Conservation (phyloP, 2,329 filamentous ascomycete genomes). For the Talaromyces sp. region DNA sequence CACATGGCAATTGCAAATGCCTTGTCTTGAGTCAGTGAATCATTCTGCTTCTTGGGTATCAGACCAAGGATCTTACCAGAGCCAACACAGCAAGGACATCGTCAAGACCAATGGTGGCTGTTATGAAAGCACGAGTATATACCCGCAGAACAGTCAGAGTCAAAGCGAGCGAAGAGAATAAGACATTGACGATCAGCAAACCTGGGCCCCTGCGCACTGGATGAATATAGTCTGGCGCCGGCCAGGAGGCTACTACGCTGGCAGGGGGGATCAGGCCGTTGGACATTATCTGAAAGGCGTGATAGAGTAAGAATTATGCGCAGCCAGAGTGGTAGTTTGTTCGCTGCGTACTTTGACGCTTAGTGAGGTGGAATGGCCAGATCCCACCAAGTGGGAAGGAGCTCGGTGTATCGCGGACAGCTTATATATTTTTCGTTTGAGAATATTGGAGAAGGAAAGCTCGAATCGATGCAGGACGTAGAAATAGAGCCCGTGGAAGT, state of each 20-base stretch:
- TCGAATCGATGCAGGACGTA: background rate
- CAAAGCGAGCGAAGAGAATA: conserved; percentile 40
- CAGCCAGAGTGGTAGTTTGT: background rate
- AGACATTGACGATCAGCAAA: conserved; percentile 41
- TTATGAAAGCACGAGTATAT: conserved; percentile 46
- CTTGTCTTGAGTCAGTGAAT: conserved; percentile 23
- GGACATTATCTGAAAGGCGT: background rate
- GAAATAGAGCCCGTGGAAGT: background rate
- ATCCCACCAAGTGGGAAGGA: background rate
- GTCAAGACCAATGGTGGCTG: conserved; percentile 47
- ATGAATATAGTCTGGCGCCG: conserved; percentile 46
- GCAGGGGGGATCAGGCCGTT: conserved; percentile 33
- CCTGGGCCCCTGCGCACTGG: conserved; percentile 45
- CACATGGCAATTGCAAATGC: conserved; percentile 33
- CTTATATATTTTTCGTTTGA: background rate
- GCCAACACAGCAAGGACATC: conserved; percentile 46
- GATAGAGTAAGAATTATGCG: background rate
- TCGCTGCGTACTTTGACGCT: background rate
- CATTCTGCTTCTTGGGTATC: conserved; percentile 28
- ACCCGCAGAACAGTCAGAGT: conserved; percentile 44
- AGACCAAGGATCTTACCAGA: conserved; percentile 37
- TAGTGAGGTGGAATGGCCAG: background rate
- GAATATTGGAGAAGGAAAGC: background rate
- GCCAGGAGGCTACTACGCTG: conserved; percentile 44
- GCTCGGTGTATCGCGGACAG: background rate